Evolutionary conservation across 345 rosid genomes (phyloP).

Genomic region (Salix koriyanagi): DNA sequence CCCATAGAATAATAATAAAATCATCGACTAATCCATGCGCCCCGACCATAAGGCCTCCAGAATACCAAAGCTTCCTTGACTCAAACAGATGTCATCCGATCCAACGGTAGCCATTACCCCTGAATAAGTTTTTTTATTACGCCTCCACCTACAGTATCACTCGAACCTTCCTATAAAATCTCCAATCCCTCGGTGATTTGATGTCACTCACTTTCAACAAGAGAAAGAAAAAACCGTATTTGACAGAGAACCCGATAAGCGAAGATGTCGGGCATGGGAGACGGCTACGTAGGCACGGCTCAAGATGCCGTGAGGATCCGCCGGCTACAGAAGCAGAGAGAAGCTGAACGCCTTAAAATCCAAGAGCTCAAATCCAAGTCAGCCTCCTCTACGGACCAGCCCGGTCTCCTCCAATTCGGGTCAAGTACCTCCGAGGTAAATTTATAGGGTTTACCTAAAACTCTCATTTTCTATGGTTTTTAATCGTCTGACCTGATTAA

Average conservation of each 20-base stretch:
- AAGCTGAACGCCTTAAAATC: slow-evolving; percentile 92
- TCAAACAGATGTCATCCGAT: not conserved
- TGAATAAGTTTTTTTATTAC: not conserved
- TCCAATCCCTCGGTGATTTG: not conserved
- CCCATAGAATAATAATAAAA: too few relatives aligned
- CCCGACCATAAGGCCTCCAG: not conserved
- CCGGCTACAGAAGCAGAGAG: slow-evolving; percentile 95
- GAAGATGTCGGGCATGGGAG: slow-evolving; percentile 99
- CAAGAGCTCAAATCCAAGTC: slow-evolving; percentile 90
- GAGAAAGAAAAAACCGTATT: not conserved
- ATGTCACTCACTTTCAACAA: not conserved
- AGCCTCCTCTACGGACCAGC: slow-evolving; percentile 70
- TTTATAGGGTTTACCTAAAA: not conserved
- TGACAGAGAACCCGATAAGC: not conserved
- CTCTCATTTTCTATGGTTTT: not conserved
- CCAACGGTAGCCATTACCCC: not conserved
- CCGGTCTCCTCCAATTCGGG: slow-evolving; percentile 98
- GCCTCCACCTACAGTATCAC: not conserved
- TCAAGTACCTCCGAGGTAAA: slow-evolving; percentile 87
- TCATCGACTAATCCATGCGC: too few relatives aligned
- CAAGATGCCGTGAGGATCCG: slow-evolving; percentile 99
- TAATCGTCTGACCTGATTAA: not conserved
- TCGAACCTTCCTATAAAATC: not conserved
- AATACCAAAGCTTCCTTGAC: not conserved
- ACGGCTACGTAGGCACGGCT: slow-evolving; percentile 97